phyloP scores from a whole-genome alignment of 2,329 filamentous ascomycete genomes.

The Phaeosphaeria sp. region DNA sequence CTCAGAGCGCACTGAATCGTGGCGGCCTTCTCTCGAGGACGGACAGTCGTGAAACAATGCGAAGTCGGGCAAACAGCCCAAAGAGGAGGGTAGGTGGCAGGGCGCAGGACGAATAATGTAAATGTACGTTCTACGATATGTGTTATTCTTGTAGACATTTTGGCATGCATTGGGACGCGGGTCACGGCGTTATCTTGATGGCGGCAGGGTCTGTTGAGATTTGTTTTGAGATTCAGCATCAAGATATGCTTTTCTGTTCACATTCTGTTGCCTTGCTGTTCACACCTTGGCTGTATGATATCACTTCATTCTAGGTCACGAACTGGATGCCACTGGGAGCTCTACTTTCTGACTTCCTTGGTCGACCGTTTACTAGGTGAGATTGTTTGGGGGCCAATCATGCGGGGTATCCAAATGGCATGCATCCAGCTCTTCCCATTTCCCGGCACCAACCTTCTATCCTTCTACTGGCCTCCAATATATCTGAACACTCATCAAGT shows the following conservation, averaged over 20 bases:
- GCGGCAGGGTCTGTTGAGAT: neutral
- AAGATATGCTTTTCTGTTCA: neutral
- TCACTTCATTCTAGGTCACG: neutral
- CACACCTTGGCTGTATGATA: neutral
- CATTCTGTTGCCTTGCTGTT: too few species aligned
- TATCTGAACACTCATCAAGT: neutral
- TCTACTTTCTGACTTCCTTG: neutral
- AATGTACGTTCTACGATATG: neutral
- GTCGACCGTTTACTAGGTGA: neutral
- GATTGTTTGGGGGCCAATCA: neutral
- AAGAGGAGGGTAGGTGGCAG: conserved; percentile 44
- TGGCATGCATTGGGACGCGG: neutral
- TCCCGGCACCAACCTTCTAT: neutral
- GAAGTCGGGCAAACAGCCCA: conserved; percentile 58
- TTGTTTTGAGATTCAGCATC: neutral
- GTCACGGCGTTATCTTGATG: neutral
- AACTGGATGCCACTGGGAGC: neutral
- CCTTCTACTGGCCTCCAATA: neutral
- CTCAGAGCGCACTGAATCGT: conserved; percentile 54
- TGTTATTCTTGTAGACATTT: neutral
- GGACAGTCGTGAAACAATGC: conserved; percentile 83
- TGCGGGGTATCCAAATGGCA: neutral
- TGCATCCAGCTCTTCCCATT: neutral
- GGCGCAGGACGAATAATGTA: conserved; percentile 25
- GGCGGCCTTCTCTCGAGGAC: conserved; percentile 80